These are phyloP conservation scores for Boletus subcaerulescens DNA, from an alignment of 768 basidiomycete genomes.

Conservation along the genomic window DNA sequence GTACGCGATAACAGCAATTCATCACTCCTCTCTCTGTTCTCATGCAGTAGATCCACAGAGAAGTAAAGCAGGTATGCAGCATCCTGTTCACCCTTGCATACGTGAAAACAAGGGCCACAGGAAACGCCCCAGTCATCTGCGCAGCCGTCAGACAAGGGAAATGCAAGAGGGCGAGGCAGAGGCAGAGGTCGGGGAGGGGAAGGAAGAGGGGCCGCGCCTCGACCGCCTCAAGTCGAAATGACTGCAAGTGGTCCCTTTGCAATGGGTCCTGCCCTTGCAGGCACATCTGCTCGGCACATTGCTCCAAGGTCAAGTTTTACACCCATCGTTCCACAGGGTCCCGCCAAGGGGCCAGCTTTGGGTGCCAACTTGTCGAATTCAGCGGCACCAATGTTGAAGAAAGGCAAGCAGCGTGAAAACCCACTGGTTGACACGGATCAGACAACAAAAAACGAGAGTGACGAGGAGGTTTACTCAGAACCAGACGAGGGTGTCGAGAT, in stretches of 20 bases:
- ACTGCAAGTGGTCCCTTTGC: constrained; percentile 85
- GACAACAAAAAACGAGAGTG: constrained; percentile 38
- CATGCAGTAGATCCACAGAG: constrained; percentile 38
- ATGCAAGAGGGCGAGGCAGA: constrained; percentile 47
- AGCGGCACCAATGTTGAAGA: constrained; percentile 49
- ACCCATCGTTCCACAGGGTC: constrained; percentile 43
- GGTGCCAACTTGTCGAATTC: constrained; percentile 51
- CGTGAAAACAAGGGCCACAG: constrained; percentile 32
- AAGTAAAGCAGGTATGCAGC: constrained; percentile 59
- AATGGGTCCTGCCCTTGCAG: constrained; percentile 75
- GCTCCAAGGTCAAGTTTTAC: constrained; percentile 57
- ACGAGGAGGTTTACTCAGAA: constrained; percentile 77
- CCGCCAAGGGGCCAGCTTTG: constrained; percentile 35
- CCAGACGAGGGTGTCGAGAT: constrained; percentile 87
- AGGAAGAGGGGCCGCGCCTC: constrained; percentile 43
- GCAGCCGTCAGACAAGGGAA: constrained; percentile 37
- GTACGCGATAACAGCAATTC: constrained; percentile 43
- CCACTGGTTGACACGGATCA: constrained; percentile 20
- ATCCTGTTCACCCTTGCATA: neutral
- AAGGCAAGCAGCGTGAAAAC: constrained; percentile 36
- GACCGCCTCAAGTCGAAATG: constrained; percentile 62
- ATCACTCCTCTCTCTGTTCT: constrained; percentile 1
- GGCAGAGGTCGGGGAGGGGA: constrained; percentile 55
- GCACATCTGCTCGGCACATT: constrained; percentile 48
- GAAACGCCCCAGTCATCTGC: constrained; percentile 41